Evolutionary conservation across 352 stramenopile species (phyloP), one percentile per base, ranked within the genome.

Genomic region (Pythium brachiatum): DNA sequence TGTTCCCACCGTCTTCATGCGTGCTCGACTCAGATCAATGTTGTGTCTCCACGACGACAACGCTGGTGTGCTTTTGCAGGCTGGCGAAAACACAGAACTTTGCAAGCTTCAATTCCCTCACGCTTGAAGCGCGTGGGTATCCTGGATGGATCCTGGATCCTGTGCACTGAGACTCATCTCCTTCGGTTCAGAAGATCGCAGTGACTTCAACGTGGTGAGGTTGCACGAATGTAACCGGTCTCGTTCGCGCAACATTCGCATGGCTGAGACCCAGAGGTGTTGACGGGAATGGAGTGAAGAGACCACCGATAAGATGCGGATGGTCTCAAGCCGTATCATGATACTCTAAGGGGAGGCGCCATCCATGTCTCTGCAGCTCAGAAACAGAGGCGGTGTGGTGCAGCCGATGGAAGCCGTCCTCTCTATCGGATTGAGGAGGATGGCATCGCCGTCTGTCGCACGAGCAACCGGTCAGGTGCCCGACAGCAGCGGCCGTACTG

Each of bases 201-300:
- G 21, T 16, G 46, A 53, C 46, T 53, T 53, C 46, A 53, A 53
- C 46, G 26, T 53, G 11, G 25, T 34, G 46, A 53, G 46, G 46
- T 53, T 34, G 46, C 46, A 36, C 46, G 46, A 53, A 53, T 13
- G 46, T 32, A 34, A 12, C 23, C 6, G 8, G 4, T 21, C 6
- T 13, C 46, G 23, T 36, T 53, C 46, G 46, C 23, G 46, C 6
- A 53, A 53, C 46, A 20, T 53, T 50, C 38, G 38, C 4, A 44
- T 44, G 20, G 38, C 20, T 23, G 38, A 44, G 38, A 44, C 38
- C 38, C 8, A 44, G 15, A 16, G 31, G 7, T 36, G 31, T 6
- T 12, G 31, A 36, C 11, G 15, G 31, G 15, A 12, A 12, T 12
- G 31, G 31, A 12, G 31, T 7, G 31, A 2, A 39, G 34, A 39